These are phyloP conservation scores for Ambrosia artemisiifolia DNA, from an alignment of 129 eudicot genomes.

Conservation along the genomic window DNA sequence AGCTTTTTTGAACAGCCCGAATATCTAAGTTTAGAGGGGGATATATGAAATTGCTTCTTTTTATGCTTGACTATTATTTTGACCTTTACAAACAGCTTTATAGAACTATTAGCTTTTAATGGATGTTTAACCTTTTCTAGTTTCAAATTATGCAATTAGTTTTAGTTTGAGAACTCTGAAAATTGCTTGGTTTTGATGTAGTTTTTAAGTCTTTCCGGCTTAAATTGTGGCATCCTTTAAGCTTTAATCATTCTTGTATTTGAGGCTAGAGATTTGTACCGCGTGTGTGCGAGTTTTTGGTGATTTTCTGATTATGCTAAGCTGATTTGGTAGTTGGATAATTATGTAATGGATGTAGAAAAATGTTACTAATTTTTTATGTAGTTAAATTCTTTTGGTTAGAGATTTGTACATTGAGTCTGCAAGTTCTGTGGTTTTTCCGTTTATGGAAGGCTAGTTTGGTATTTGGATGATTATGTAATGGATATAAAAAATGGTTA, in stretches of 20 bases:
- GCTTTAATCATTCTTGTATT: neutral
- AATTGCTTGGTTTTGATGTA: neutral
- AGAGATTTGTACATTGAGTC: too few species aligned
- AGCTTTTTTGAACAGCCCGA: too few species aligned
- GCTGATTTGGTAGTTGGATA: neutral
- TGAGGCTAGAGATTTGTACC: neutral
- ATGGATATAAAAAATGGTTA: too few species aligned
- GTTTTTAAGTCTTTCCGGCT: neutral
- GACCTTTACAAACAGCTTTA: neutral
- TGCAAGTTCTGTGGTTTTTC: too few species aligned
- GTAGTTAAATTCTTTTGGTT: too few species aligned
- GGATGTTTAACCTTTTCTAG: neutral
- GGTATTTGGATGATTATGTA: too few species aligned
- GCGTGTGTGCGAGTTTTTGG: neutral
- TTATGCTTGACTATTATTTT: neutral
- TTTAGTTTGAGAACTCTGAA: neutral
- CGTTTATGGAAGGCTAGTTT: too few species aligned
- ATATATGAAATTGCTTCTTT: neutral
- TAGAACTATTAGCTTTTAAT: neutral
- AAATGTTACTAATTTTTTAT: neutral
- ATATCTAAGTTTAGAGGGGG: too few species aligned
- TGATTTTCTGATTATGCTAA: neutral
- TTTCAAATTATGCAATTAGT: neutral
- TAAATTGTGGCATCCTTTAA: neutral
- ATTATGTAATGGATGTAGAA: neutral